phyloP scores from a whole-genome alignment of 78 protist species.

The Dictyostelium citrinum region DNA sequence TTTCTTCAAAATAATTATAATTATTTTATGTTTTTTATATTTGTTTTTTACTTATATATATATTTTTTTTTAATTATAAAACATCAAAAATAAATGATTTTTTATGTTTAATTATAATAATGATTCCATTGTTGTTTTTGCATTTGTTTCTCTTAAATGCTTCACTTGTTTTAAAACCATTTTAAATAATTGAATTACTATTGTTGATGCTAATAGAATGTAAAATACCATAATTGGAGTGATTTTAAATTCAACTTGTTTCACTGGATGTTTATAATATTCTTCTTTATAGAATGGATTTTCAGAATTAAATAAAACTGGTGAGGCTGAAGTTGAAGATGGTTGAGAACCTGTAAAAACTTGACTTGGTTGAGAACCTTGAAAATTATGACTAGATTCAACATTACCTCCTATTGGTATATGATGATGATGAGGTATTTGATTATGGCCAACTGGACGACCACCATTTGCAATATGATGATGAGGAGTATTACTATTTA shows the following conservation, averaged over 20 bases:
- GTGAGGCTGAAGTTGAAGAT: neutral
- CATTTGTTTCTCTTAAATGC: neutral
- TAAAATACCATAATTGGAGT: neutral
- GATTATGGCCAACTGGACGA: neutral
- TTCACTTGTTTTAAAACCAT: neutral
- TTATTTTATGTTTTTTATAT: too few relatives aligned
- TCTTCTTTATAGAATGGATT: neutral
- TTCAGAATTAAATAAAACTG: neutral
- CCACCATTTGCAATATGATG: neutral
- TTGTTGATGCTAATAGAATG: neutral
- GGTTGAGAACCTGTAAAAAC: neutral
- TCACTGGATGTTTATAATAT: neutral
- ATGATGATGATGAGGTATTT: neutral
- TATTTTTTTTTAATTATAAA: too few relatives aligned
- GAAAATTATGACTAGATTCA: neutral
- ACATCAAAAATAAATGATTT: too few relatives aligned
- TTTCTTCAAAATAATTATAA: too few relatives aligned
- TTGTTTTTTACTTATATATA: too few relatives aligned
- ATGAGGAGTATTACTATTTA: neutral
- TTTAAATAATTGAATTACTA: neutral
- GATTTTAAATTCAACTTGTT: neutral
- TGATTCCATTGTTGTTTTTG: neutral
- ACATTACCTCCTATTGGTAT: neutral
- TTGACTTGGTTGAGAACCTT: neutral
- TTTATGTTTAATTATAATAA: neutral